phyloP scores from a whole-genome alignment of 768 basidiomycete genomes.

The Lentinula edodes region DNA sequence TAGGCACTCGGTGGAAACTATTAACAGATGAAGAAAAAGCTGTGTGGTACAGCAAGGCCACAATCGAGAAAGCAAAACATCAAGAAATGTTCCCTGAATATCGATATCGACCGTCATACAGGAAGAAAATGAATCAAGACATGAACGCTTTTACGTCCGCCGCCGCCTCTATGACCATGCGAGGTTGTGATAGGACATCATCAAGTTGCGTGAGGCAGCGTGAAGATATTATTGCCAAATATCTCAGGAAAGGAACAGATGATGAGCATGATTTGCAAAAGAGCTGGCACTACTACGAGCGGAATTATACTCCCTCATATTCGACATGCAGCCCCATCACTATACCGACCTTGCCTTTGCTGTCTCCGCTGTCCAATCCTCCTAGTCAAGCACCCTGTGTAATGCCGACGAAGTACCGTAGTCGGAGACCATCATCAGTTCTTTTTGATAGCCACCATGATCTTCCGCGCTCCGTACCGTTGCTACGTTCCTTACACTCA shows the following conservation, averaged over 20 bases:
- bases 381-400: not conserved
- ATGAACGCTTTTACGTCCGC: not conserved
- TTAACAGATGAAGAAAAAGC: slow-evolving; percentile 70
- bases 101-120: slow-evolving; percentile 48
- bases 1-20: slow-evolving; percentile 70
- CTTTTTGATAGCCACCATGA: not conserved
- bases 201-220: not conserved
- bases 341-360: not conserved
- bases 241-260: not conserved
- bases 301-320: too few relatives aligned
- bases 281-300: too few relatives aligned
- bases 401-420: not conserved
- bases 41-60: slow-evolving; percentile 68
- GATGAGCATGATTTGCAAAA: not conserved
- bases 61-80: slow-evolving; percentile 69
- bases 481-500: not conserved
- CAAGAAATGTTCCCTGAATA: slow-evolving; percentile 64
- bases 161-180: not conserved
- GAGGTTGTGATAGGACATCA: not conserved
- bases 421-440: not conserved
- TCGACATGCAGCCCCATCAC: not conserved
- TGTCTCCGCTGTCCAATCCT: not conserved
- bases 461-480: not conserved
- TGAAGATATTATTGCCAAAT: not conserved
- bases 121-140: slow-evolving; percentile 24